phyloP scores from a whole-genome alignment of 148 eudicot genomes.

The Amaranthus cruentus region DNA sequence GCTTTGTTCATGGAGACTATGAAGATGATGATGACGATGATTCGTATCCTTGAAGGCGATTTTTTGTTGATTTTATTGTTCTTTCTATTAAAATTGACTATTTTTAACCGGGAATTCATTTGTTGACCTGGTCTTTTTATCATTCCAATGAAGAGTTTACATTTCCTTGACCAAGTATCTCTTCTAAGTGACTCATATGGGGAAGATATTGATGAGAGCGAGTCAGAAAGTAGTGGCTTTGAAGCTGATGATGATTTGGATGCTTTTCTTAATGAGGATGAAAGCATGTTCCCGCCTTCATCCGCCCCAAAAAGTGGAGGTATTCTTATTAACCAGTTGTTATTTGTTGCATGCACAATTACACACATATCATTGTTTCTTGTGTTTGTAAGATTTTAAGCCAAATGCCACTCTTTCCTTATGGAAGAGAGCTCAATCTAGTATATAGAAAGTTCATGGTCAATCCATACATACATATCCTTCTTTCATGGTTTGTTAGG shows the following conservation, averaged over 20 bases:
- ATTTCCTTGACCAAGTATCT: slow-evolving; percentile 47
- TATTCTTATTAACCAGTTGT: slow-evolving; percentile 19
- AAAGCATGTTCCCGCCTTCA: slow-evolving; percentile 44
- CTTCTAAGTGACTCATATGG: slow-evolving; percentile 60
- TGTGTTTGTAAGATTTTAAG: no score
- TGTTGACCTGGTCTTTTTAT: background rate
- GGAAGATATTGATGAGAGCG: slow-evolving; percentile 51
- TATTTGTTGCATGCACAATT: background rate
- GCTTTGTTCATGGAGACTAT: slow-evolving; percentile 40
- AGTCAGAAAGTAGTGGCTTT: slow-evolving; percentile 39
- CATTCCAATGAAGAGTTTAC: background rate
- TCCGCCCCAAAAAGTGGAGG: slow-evolving; percentile 75
- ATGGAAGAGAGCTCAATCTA: no score
- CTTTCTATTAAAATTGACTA: background rate
- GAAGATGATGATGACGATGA: slow-evolving; percentile 34
- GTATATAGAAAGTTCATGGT: no score
- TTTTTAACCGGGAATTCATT: background rate
- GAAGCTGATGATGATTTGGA: slow-evolving; percentile 49
- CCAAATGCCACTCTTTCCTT: no score
- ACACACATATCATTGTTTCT: background rate
- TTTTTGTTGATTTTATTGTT: background rate
- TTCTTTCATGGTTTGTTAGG: no score
- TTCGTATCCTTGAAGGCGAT: slow-evolving; percentile 61
- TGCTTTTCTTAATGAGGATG: slow-evolving; percentile 41
- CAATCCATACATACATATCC: no score